These are phyloP conservation scores for Capsella rubella DNA, from an alignment of 441 rosid genomes.

Conservation along the genomic window DNA sequence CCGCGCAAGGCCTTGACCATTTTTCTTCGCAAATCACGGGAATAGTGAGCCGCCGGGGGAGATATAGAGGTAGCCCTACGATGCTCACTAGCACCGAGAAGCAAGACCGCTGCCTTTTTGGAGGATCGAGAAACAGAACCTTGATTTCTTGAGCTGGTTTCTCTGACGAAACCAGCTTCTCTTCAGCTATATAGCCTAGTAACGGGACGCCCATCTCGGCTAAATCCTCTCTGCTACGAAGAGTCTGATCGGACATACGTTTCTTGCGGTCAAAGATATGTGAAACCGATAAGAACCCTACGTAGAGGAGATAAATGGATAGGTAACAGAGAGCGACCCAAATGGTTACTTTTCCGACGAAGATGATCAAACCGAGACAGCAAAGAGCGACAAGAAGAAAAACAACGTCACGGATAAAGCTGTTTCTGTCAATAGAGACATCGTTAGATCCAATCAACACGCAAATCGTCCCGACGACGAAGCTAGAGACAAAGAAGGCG, in stretches of 20 bases:
- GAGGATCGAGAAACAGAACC: conserved; percentile 30
- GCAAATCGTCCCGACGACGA: conserved; percentile 85
- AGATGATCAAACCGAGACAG: conserved; percentile 64
- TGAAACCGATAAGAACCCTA: conserved; percentile 60
- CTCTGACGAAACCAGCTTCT: conserved; percentile 49
- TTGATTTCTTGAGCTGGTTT: conserved; percentile 37
- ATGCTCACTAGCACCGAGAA: conserved; percentile 42
- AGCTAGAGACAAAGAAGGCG: conserved; percentile 79
- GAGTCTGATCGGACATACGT: conserved; percentile 30
- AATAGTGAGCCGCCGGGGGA: conserved; percentile 86
- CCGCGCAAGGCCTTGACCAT: conserved; percentile 83
- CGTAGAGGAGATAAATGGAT: conserved; percentile 70
- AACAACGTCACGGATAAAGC: conserved; percentile 75
- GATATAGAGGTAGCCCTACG: conserved; percentile 66
- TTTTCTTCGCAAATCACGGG: conserved; percentile 64
- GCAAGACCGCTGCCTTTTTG: conserved; percentile 43
- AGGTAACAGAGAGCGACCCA: conserved; percentile 69
- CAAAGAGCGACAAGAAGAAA: conserved; percentile 72
- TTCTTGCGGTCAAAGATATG: conserved; percentile 45
- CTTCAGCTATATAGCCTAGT: conserved; percentile 62
- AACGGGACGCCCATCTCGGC: conserved; percentile 68
- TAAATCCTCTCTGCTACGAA: conserved; percentile 45
- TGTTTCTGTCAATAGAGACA: conserved; percentile 64
- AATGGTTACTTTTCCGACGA: conserved; percentile 57
- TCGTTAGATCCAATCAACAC: conserved; percentile 46